Conservation (phyloP, 1,139 yeast genomes). For the Taiozyma sp. region DNA sequence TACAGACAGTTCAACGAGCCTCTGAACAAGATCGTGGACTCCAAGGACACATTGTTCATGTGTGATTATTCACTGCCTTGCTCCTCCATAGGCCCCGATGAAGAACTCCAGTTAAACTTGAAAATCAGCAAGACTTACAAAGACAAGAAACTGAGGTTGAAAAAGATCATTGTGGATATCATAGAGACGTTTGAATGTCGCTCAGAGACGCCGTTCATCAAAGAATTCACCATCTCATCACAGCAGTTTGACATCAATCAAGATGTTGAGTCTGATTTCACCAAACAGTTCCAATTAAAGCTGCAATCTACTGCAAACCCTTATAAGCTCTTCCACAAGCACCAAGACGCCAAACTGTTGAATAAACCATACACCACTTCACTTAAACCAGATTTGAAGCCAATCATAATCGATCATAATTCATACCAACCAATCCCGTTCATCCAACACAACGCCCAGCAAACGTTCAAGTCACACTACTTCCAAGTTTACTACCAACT, state of each 20-base stretch:
- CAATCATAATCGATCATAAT: constrained; percentile 25
- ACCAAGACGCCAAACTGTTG: constrained; percentile 15
- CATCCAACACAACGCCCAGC: constrained; percentile 31
- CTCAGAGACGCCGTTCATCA: constrained; percentile 21
- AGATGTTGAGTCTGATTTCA: constrained; percentile 1
- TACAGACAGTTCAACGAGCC: constrained; percentile 54
- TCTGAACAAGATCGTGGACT: constrained; percentile 32
- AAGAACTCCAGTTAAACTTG: constrained; percentile 36
- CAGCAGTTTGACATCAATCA: constrained; percentile 6
- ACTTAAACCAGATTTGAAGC: constrained; percentile 17
- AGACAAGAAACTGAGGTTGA: constrained; percentile 38
- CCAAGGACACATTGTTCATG: constrained; percentile 39
- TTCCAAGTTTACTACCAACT: constrained; percentile 52
- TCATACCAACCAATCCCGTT: constrained; percentile 28
- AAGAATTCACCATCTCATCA: constrained; percentile 12
- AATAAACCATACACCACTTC: background rate
- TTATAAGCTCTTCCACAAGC: constrained; percentile 15
- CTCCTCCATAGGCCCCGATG: constrained; percentile 49
- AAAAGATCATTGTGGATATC: constrained; percentile 43
- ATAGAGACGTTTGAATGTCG: constrained; percentile 43
- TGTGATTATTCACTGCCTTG: constrained; percentile 41
- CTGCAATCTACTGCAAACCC: constrained; percentile 8
- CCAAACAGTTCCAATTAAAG: constrained; percentile 1
- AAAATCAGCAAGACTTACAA: constrained; percentile 33
- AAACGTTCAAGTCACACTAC: constrained; percentile 45